A percentile compares a stretch with the other conserved stretches of the same genome.
phyloP scores from a whole-genome alignment of 768 basidiomycete genomes.

The Podaxis carcinomalis region DNA sequence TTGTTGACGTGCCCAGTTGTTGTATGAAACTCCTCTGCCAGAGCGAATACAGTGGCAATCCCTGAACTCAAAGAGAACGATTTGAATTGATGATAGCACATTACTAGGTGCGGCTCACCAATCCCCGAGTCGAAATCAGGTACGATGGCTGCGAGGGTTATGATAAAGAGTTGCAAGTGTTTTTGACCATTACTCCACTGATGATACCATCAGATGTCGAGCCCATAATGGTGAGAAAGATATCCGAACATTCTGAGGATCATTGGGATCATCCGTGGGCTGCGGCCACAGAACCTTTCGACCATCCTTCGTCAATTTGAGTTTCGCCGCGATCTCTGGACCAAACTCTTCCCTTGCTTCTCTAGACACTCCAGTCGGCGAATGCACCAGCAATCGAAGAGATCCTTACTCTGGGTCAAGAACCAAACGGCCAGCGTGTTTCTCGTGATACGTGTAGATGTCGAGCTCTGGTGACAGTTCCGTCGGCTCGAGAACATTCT shows the following conservation, averaged over 20 bases:
- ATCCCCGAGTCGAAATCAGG: slow-evolving; percentile 69
- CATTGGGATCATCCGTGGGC: slow-evolving; percentile 52
- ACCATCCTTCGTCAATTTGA: slow-evolving; percentile 56
- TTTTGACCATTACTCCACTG: slow-evolving; percentile 50
- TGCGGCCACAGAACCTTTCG: slow-evolving; percentile 66
- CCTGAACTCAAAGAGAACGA: slow-evolving; percentile 27
- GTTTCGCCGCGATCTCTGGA: slow-evolving; percentile 41
- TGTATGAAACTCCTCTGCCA: slow-evolving; percentile 54
- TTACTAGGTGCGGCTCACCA: slow-evolving; percentile 28
- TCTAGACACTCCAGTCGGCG: slow-evolving; percentile 21
- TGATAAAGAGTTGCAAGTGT: slow-evolving; percentile 51
- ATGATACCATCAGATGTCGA: background rate
- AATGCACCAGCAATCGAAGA: background rate
- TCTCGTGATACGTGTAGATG: slow-evolving; percentile 45
- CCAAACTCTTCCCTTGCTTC: slow-evolving; percentile 64
- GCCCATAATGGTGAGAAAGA: background rate
- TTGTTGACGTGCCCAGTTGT: slow-evolving; percentile 57
- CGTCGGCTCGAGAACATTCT: background rate
- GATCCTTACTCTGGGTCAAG: slow-evolving; percentile 53
- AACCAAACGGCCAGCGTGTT: slow-evolving; percentile 52
- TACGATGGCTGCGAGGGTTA: slow-evolving; percentile 60
- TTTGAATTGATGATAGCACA: background rate
- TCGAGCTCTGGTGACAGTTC: slow-evolving; percentile 20
- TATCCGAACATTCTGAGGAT: slow-evolving; percentile 49
- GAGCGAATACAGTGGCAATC: slow-evolving; percentile 51